Conservation (phyloP, 805 yeast genomes). For the Ogataea nitratoaversa region DNA sequence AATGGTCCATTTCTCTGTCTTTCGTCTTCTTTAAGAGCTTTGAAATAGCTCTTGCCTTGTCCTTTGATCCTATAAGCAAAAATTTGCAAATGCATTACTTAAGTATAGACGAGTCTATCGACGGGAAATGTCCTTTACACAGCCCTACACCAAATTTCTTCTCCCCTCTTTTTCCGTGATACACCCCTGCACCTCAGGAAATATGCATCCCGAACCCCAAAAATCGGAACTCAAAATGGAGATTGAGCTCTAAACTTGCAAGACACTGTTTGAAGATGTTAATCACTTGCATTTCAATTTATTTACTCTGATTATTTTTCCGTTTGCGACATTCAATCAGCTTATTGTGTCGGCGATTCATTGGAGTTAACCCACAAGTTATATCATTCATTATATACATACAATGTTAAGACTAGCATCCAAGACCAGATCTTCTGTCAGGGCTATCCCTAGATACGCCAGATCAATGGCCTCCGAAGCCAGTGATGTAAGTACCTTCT, state of each 20-base stretch:
- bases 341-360: background rate
- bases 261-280: too few species aligned
- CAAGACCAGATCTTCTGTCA: conserved; percentile 13
- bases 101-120: background rate
- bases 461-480: conserved; percentile 31
- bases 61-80: background rate
- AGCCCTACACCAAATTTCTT: background rate
- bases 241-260: too few species aligned
- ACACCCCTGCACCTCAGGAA: conserved; percentile 10
- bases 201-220: conserved; percentile 18
- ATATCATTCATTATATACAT: background rate
- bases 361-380: too few species aligned
- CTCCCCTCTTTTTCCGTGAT: background rate
- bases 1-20: too few species aligned
- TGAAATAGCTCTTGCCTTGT: background rate
- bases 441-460: conserved; percentile 17
- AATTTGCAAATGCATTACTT: background rate
- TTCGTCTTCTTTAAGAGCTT: background rate
- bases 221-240: too few species aligned
- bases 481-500: conserved; percentile 20
- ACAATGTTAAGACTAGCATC: conserved; percentile 22
- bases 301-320: background rate
- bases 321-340: background rate
- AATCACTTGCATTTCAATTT: too few species aligned
- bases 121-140: too few species aligned